Evolutionary conservation across 306 rosid species (phyloP), one percentile per base, ranked within the genome.

Genomic region (Coriaria nepalensis): DNA sequence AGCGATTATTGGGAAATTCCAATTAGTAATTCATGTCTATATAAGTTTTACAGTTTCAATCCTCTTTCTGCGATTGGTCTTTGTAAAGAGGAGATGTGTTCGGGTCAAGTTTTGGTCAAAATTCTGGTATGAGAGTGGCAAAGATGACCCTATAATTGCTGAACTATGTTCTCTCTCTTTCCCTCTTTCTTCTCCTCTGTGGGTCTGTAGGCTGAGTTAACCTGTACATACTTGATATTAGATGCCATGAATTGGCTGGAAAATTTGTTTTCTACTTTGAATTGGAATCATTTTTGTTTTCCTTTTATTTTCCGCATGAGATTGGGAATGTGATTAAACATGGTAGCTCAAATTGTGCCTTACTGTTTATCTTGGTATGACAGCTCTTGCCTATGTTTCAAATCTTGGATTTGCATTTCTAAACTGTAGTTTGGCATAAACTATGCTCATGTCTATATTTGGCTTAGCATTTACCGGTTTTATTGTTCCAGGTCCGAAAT

Each of bases 1-100:
- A 81, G 68, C 83, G 81, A 40, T 82, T 81, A 49, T 70, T 86
- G 75, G 93, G 95, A 53, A 81, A 78, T 64, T 40, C 76, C 1
- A 86, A 86, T 47, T 69, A 66, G 77, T 76, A 85, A 78, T 62
- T 20, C 29, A 20, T 20, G 29, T 20, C 29, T 20, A 20, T 20
- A 20, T 20, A 20, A 20, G 29, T 20, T 1, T 55, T 67, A 70
- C 60, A 61, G 61, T 49, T 10, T 10, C 35, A 13, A 9, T 20
- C 29, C 29, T 7, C 43, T 55, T 61, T 62, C 60, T 61, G 66
- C 57, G 68, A 62, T 73, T 51, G 66, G 50, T 73, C 51, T 41
- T 59, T 55, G 42, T 35, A 40, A 74, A 71, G 52, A 56, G 47
- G 60, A 13, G 56, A 47, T 51, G 61, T 55, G 42, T 61, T 58